A percentile compares a stretch with the other conserved stretches of the same genome.
Conservation (phyloP, 2,329 filamentous ascomycete species). For the Colletotrichum sublineola region DNA sequence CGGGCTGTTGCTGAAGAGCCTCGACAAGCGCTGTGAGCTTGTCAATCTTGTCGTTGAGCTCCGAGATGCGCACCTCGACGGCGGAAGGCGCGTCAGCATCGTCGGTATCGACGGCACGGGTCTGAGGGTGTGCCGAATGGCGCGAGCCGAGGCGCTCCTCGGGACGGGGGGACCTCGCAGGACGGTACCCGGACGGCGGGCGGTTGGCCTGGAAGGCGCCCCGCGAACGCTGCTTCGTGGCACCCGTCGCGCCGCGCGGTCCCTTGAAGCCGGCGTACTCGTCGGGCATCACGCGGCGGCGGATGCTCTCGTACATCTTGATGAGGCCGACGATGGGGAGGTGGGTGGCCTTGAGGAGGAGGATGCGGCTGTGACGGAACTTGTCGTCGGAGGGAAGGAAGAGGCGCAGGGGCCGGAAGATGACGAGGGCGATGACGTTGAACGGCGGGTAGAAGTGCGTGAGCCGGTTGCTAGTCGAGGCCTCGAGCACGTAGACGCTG, state of each 20-base stretch:
- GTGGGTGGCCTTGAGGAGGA: slow-evolving; percentile 74
- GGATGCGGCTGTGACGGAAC: slow-evolving; percentile 72
- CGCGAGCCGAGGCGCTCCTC: slow-evolving; percentile 17
- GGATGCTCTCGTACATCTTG: slow-evolving; percentile 72
- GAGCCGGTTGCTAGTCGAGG: slow-evolving; percentile 76
- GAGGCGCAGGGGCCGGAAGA: slow-evolving; percentile 79
- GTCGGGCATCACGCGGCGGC: slow-evolving; percentile 55
- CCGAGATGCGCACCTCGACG: slow-evolving; percentile 65
- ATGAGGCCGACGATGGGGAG: slow-evolving; percentile 79
- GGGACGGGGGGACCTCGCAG: slow-evolving; percentile 44
- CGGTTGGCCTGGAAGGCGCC: slow-evolving; percentile 43
- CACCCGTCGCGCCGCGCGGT: slow-evolving; percentile 50
- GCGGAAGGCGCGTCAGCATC: slow-evolving; percentile 53
- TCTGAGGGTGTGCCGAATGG: slow-evolving; percentile 38
- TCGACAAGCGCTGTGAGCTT: slow-evolving; percentile 67
- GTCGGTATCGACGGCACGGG: slow-evolving; percentile 49
- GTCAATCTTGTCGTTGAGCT: slow-evolving; percentile 70
- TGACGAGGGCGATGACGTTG: slow-evolving; percentile 79
- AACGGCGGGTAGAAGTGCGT: slow-evolving; percentile 79
- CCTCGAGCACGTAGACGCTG: slow-evolving; percentile 74
- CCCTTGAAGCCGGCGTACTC: slow-evolving; percentile 65
- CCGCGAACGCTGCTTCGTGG: slow-evolving; percentile 43
- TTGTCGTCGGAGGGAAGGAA: slow-evolving; percentile 73
- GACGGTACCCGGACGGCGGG: slow-evolving; percentile 46
- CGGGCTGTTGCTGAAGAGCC: slow-evolving; percentile 57